A percentile compares a stretch with the other conserved stretches of the same genome.
phyloP scores from a whole-genome alignment of 2,329 filamentous ascomycete genomes.

The Annulohypoxylon truncatum region DNA sequence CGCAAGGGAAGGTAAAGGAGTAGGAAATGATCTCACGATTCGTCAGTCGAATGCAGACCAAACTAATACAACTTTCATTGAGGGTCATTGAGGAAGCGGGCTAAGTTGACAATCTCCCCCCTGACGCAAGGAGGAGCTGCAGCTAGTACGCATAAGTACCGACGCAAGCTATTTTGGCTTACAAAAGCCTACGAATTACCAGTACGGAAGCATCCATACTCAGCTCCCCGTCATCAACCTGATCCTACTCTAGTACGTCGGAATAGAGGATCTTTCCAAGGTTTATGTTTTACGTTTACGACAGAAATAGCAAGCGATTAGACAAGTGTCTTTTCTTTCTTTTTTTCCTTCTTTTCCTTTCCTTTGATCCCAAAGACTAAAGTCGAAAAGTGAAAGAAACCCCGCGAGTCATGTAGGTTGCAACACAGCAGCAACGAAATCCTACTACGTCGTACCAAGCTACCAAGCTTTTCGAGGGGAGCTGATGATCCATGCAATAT shows the following conservation, averaged over 20 bases:
- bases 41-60: slow-evolving; percentile 7
- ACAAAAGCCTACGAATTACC: background rate
- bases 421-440: slow-evolving; percentile 4
- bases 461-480: slow-evolving; percentile 25
- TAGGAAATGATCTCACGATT: slow-evolving; percentile 31
- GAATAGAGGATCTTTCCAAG: slow-evolving; percentile 17
- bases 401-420: slow-evolving; percentile 18
- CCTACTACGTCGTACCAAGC: slow-evolving; percentile 17
- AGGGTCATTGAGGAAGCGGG: slow-evolving; percentile 7
- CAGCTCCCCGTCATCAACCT: slow-evolving; percentile 21
- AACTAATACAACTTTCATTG: slow-evolving; percentile 4
- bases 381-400: slow-evolving; percentile 17
- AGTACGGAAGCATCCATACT: background rate
- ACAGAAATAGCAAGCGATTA: slow-evolving; percentile 30
- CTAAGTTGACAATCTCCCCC: slow-evolving; percentile 26
- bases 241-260: slow-evolving; percentile 7
- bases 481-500: slow-evolving; percentile 15
- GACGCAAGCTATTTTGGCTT: slow-evolving; percentile 22
- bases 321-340: slow-evolving; percentile 12
- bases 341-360: background rate
- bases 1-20: slow-evolving; percentile 30
- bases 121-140: slow-evolving; percentile 34
- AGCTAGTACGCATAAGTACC: slow-evolving; percentile 13
- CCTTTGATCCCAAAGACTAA: slow-evolving; percentile 1
- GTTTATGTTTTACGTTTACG: background rate